phyloP scores from a whole-genome alignment of 2,329 filamentous ascomycete species.

The Dothistroma pini region DNA sequence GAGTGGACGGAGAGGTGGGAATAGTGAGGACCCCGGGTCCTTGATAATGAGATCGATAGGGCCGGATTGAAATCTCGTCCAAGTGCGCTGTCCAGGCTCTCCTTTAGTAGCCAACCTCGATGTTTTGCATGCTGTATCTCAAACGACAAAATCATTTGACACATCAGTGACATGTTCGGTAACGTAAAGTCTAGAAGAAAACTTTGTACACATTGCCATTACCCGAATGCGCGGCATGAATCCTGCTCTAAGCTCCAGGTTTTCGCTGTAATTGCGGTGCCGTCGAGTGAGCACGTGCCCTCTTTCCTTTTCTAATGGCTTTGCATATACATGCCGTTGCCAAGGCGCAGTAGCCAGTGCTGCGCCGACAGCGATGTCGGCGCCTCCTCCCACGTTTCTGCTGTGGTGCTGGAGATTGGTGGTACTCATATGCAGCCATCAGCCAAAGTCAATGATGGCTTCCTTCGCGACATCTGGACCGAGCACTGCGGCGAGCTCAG shows the following conservation, averaged over 20 bases:
- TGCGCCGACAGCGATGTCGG: neutral
- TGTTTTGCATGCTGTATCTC: neutral
- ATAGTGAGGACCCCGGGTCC: slow-evolving; percentile 12
- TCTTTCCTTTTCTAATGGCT: neutral
- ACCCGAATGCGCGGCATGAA: neutral
- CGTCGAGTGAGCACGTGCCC: neutral
- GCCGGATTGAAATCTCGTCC: neutral
- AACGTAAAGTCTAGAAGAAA: neutral
- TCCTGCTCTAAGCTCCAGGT: neutral
- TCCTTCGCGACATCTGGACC: slow-evolving; percentile 57
- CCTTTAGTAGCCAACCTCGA: too few relatives aligned
- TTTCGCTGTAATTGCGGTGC: neutral
- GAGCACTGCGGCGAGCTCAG: slow-evolving; percentile 63
- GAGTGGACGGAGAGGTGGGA: slow-evolving; percentile 53
- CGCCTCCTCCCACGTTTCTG: neutral
- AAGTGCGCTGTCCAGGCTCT: neutral
- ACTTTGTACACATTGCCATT: neutral
- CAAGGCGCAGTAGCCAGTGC: neutral
- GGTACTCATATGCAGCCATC: neutral
- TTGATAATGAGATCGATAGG: neutral
- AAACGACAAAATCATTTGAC: neutral
- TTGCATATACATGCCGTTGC: neutral
- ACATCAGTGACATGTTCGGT: neutral
- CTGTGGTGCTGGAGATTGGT: neutral
- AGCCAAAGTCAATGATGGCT: slow-evolving; percentile 57